phyloP scores from a whole-genome alignment of 345 rosid species.

The Corymbia maculata region DNA sequence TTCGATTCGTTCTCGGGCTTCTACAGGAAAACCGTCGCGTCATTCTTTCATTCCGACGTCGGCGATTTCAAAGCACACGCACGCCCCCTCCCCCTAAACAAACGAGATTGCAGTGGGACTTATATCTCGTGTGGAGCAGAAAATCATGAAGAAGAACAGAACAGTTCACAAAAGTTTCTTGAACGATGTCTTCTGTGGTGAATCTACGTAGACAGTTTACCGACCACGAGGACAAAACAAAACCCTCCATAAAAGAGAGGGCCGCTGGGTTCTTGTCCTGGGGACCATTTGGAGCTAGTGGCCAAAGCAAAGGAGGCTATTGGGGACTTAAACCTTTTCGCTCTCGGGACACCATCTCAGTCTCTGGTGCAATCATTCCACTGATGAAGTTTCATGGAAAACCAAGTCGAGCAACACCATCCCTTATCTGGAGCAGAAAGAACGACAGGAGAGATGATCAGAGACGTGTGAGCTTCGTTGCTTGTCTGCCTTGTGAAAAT shows the following conservation, averaged over 20 bases:
- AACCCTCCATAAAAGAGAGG: neutral
- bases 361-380: neutral
- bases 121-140: neutral
- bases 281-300: neutral
- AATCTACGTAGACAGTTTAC: neutral
- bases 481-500: neutral
- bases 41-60: neutral
- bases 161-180: neutral
- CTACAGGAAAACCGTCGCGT: neutral
- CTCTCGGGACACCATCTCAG: neutral
- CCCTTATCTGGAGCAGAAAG: neutral
- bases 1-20: neutral
- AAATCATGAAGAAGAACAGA: neutral
- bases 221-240: neutral
- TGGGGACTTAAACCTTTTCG: neutral
- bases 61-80: neutral
- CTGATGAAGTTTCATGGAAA: neutral
- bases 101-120: neutral
- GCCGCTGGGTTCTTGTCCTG: neutral
- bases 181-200: neutral
- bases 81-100: neutral
- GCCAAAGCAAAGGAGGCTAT: neutral
- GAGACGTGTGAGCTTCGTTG: neutral
- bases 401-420: neutral
- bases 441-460: neutral